Evolutionary conservation across 2,329 filamentous ascomycete species (phyloP), one percentile per base, ranked within the genome.

Genomic region (Fusarium haematococcum): DNA sequence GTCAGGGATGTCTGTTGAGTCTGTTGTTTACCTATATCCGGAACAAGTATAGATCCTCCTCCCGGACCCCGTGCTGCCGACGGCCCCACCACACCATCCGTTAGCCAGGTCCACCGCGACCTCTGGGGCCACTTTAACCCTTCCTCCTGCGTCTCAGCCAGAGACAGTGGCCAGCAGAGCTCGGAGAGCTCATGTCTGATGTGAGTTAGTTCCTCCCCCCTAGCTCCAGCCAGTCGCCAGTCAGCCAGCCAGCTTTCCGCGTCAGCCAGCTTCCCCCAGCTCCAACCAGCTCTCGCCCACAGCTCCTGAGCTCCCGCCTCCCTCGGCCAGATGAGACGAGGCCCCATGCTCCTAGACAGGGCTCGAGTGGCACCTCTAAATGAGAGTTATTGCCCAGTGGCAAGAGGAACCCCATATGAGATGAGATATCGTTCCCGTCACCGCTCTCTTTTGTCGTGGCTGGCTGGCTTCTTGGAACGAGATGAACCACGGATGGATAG

Each of bases 111-210:
- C 73, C 70, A 56, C 73, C 61, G 63, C 60, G 30, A 57, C 58
- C 41, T 60, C 37, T 25, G 65, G 48, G 52, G 50, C 69, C 63
- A 73, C 67, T 68, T 68, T 75, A 65, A 68, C 73, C 73, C 73
- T 75, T 73, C 67, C 68, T 76, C 65, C 69, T 71, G 70, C 71
- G 75, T 78, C 77, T 78, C 71, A 78, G 65, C 75, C 73, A 75
- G 69, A 69, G 63, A 68, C 68, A 48, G 35, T 65, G 65, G 65
- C 65, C 41, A 69, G 57, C 65, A 77, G 58, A 62, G 71, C 74
- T 75, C 72, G 60, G 45, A 63, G 61, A 77, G 75, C 75, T 77
- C 63, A 64, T 73, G 56, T 67, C 72, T 58, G 43, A 69, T 75
- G 25, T 23, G 43, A 59, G 65, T 67, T 73, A 78, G 76, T 56